These are phyloP conservation scores for Hyaloscypha finlandica DNA, from an alignment of 495 filamentous ascomycete genomes.

Conservation along the genomic window DNA sequence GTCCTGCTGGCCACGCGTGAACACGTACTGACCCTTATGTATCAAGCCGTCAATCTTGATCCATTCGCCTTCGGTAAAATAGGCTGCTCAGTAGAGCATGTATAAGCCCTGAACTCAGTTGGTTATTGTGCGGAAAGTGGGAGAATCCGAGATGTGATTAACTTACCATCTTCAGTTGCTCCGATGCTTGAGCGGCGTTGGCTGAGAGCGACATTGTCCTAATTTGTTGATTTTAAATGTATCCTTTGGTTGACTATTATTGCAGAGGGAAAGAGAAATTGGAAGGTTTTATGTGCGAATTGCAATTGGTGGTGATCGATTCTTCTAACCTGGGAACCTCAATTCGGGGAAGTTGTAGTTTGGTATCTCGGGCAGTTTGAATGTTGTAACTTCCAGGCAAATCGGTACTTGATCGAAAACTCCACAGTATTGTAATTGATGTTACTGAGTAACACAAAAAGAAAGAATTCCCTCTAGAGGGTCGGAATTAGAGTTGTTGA, in stretches of 20 bases:
- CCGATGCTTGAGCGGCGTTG: conserved; percentile 23
- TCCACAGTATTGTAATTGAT: neutral
- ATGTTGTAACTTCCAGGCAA: neutral
- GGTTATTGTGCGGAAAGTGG: neutral
- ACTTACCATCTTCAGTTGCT: conserved; percentile 30
- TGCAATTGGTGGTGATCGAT: neutral
- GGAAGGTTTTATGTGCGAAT: neutral
- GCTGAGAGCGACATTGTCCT: conserved; percentile 25
- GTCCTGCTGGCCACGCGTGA: conserved; percentile 22
- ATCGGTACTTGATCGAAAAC: neutral
- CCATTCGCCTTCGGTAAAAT: conserved; percentile 34
- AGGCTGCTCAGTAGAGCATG: conserved; percentile 31
- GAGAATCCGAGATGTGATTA: neutral
- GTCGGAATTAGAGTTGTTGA: neutral
- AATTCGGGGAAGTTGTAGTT: neutral
- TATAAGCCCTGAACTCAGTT: conserved; percentile 21
- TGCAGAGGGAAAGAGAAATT: neutral
- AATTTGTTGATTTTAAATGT: neutral
- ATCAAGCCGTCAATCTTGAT: conserved; percentile 29
- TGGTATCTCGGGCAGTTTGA: neutral
- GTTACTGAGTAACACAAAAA: neutral
- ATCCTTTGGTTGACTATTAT: neutral
- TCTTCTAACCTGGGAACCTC: neutral
- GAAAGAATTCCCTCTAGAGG: neutral
- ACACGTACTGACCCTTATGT: conserved; percentile 32